Conservation (phyloP, 306 rosid genomes). For the Geum urbanum region DNA sequence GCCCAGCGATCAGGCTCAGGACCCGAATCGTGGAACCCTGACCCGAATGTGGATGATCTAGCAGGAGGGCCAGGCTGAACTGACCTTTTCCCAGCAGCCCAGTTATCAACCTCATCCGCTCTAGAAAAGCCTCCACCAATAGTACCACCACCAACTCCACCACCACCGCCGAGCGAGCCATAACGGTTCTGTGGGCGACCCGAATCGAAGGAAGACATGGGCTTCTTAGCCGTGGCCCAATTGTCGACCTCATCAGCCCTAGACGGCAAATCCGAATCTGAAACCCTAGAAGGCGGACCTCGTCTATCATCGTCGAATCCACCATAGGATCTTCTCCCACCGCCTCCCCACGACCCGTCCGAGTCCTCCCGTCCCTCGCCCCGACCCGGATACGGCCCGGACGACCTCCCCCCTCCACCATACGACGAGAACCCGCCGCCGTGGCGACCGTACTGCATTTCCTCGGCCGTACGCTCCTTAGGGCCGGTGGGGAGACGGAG, state of each 20-base stretch:
- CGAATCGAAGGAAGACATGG: slow-evolving; percentile 57
- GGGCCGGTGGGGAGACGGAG: slow-evolving; percentile 84
- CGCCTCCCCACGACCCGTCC: slow-evolving; percentile 80
- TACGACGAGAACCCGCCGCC: slow-evolving; percentile 72
- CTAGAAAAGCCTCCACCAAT: slow-evolving; percentile 49
- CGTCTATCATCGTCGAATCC: slow-evolving; percentile 88
- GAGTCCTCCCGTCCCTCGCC: slow-evolving; percentile 56
- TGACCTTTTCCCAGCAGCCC: slow-evolving; percentile 65
- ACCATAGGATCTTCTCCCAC: slow-evolving; percentile 66
- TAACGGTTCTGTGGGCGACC: slow-evolving; percentile 60
- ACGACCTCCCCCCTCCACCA: slow-evolving; percentile 27
- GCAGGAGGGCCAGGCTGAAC: slow-evolving; percentile 30
- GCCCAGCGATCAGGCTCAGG: slow-evolving; percentile 72
- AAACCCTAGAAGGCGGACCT: slow-evolving; percentile 74
- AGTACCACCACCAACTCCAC: slow-evolving; percentile 28
- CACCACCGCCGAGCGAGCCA: slow-evolving; percentile 47
- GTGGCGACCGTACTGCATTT: slow-evolving; percentile 55
- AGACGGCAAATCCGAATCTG: slow-evolving; percentile 78
- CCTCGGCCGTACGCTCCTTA: slow-evolving; percentile 68
- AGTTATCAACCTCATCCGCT: slow-evolving; percentile 81
- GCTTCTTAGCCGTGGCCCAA: slow-evolving; percentile 67
- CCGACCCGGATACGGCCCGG: slow-evolving; percentile 38
- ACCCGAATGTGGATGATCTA: slow-evolving; percentile 70
- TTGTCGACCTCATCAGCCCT: slow-evolving; percentile 96
- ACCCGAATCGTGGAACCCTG: slow-evolving; percentile 59